Conservation (phyloP, 139 green algal species). For the Chlorella sp. region DNA sequence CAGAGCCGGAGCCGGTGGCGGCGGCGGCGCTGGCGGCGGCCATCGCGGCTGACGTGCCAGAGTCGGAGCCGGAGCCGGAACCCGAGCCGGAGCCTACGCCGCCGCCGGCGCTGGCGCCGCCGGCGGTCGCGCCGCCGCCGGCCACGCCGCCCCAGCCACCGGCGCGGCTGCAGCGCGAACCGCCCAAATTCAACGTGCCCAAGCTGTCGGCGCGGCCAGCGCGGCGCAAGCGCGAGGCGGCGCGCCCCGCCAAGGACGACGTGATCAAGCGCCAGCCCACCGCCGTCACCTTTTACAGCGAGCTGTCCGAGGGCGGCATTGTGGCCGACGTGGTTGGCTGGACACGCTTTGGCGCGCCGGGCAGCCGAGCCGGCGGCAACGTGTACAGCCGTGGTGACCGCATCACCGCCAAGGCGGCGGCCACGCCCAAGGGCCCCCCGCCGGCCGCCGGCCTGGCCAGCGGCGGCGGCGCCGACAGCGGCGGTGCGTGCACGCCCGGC, state of each 20-base stretch:
- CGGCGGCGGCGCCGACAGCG: background rate
- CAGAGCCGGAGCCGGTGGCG: background rate
- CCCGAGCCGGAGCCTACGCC: background rate
- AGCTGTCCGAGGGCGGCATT: slow-evolving; percentile 23
- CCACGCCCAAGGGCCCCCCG: background rate
- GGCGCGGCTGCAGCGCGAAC: background rate
- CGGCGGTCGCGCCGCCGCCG: background rate
- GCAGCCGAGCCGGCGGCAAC: background rate
- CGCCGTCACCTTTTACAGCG: slow-evolving; percentile 30
- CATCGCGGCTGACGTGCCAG: background rate
- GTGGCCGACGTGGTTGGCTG: slow-evolving; percentile 33
- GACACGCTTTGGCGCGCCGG: background rate
- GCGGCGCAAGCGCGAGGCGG: background rate
- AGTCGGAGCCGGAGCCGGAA: background rate
- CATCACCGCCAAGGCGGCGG: background rate
- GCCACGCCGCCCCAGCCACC: background rate
- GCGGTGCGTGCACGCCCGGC: background rate
- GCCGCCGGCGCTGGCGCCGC: background rate
- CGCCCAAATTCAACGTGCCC: slow-evolving; percentile 21
- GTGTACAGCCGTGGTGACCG: too few relatives aligned
- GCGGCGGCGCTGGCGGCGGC: background rate
- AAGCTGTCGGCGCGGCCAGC: slow-evolving; percentile 12
- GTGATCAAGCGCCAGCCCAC: slow-evolving; percentile 24
- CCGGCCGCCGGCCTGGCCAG: background rate
- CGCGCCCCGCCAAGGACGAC: background rate